Percentiles rank a stretch among this genome's conserved stretches.
Conservation (phyloP, 345 rosid genomes). For the Corchorus olitorius region DNA sequence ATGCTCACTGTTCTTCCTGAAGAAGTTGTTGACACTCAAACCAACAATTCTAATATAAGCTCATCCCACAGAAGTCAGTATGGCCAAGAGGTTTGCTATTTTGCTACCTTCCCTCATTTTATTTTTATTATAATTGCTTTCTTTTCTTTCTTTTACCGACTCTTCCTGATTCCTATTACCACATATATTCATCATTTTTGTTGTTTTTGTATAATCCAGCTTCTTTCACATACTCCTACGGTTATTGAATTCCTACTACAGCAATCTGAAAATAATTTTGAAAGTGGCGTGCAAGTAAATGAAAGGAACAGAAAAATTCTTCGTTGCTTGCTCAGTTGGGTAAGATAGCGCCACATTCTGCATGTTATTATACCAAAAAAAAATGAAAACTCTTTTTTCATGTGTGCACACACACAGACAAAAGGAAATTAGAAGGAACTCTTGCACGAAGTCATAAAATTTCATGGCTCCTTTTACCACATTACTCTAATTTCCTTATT, state of each 20-base stretch:
- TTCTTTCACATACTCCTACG: slow-evolving; percentile 75
- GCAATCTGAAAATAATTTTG: slow-evolving; percentile 70
- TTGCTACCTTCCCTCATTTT: slow-evolving; percentile 25
- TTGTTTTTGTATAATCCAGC: slow-evolving; percentile 49
- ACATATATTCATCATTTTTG: background rate
- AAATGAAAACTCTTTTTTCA: background rate
- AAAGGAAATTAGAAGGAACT: background rate
- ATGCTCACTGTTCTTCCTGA: slow-evolving; percentile 95
- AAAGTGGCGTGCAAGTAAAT: slow-evolving; percentile 49
- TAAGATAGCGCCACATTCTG: slow-evolving; percentile 36
- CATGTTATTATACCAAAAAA: background rate
- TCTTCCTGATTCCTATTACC: background rate
- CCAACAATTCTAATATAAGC: slow-evolving; percentile 55
- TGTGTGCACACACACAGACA: background rate
- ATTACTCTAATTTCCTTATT: slow-evolving; percentile 1
- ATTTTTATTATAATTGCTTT: background rate
- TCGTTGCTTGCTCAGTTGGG: slow-evolving; percentile 97
- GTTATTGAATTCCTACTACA: slow-evolving; percentile 87
- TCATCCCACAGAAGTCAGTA: slow-evolving; percentile 59
- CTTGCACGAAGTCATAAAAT: background rate
- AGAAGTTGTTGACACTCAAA: slow-evolving; percentile 76
- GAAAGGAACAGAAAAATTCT: slow-evolving; percentile 76
- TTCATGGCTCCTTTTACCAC: background rate
- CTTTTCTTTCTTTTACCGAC: background rate
- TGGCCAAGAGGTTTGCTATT: slow-evolving; percentile 57